These are phyloP conservation scores for Yamadazyma mexicana DNA, from an alignment of 1,139 yeast genomes.

Conservation along the genomic window DNA sequence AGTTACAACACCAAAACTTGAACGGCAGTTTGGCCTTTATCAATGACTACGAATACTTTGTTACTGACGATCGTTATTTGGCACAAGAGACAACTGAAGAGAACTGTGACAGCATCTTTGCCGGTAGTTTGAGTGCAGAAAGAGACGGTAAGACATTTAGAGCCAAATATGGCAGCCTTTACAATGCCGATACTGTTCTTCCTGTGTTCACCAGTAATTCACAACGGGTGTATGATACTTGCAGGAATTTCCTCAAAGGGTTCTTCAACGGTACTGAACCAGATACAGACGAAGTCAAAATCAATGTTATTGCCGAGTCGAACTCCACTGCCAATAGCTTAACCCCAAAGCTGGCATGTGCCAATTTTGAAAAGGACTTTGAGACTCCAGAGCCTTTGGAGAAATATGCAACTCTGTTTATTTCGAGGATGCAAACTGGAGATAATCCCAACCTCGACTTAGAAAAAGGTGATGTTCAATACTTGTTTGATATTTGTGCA, in stretches of 20 bases:
- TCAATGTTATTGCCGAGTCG: constrained; percentile 28
- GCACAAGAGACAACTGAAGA: constrained; percentile 32
- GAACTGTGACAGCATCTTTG: constrained; percentile 27
- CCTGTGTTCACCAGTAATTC: constrained; percentile 38
- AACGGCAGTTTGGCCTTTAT: constrained; percentile 33
- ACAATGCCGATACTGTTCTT: constrained; percentile 18
- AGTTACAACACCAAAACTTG: constrained; percentile 14
- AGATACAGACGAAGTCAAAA: constrained; percentile 11
- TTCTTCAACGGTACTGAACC: constrained; percentile 22
- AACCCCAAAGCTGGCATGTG: constrained; percentile 29
- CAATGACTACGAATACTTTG: constrained; percentile 35
- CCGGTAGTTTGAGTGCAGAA: constrained; percentile 34
- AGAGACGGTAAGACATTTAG: constrained; percentile 37
- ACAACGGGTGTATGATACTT: constrained; percentile 30
- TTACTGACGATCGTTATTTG: constrained; percentile 22
- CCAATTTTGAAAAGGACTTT: constrained; percentile 12
- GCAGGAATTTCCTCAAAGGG: constrained; percentile 34
- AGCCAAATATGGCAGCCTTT: constrained; percentile 31
- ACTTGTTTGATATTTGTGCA: constrained; percentile 49
- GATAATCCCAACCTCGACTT: constrained; percentile 38
- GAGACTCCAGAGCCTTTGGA: constrained; percentile 8
- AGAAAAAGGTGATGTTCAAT: constrained; percentile 38
- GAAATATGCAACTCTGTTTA: constrained; percentile 21
- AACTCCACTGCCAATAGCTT: constrained; percentile 37
- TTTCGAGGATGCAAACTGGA: constrained; percentile 34